Base-by-base conservation (phyloP, 148 eudicot genomes). In the Dianthus caryophyllus region DNA sequence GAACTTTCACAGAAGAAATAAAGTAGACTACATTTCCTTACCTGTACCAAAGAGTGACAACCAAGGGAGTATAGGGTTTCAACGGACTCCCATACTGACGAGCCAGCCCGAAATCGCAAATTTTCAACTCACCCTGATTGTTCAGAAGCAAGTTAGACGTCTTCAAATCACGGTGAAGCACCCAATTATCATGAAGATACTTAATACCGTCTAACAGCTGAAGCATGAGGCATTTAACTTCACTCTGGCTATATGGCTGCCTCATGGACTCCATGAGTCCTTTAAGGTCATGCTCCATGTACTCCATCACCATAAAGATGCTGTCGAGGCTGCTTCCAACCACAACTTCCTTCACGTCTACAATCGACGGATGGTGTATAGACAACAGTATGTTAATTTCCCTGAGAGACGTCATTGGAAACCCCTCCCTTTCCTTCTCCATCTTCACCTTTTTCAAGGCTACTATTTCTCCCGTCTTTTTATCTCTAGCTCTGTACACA, bases 11-110 rank as follows among this genome's bases (percentile, higher is more conserved):
- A 46, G 29, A 30, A 50, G 46, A 12, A 70, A 43, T 20, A 16
- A 68, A 65, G 15, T 51, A n/a, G 25, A 64, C 43, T 41, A 49
- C 29, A 9, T 78, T 64, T 29, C 71, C 90, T 88, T 78, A 88
- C 97, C 96, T 88, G 96, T 91, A 91, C 97, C 97, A 91, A 72
- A 91, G 82, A 71, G 97, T 91, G 64, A 89, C 97, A 68, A 92
- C 97, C 89, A 92, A 71, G 74, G 82, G 93, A 76, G 96, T 92
- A 61, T 92, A 89, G 4, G 97, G 97, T 73, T 92, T 92, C 73
- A 91, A 73, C 6, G 97, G 97, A 71, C 92, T 91, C 65, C 96
- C 97, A 83, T 91, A 91, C 62, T 91, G 97, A 71, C 97, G 96
- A 74, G 97, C 86, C 85, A 88, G 75, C 39, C 92, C 96, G 65